phyloP scores from a whole-genome alignment of 805 yeast genomes.

The Pichia thaimueangensis region DNA sequence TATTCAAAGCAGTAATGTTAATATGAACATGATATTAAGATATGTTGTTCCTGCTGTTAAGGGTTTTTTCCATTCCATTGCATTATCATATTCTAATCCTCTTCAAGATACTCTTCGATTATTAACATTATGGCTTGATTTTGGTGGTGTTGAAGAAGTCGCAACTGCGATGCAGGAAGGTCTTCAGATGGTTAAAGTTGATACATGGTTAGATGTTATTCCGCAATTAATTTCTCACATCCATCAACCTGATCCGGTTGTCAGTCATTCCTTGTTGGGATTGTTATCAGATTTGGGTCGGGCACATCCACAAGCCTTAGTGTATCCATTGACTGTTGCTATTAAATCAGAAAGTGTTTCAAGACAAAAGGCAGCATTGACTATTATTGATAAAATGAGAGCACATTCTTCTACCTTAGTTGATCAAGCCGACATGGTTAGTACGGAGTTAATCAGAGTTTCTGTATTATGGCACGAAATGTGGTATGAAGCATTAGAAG shows the following conservation, averaged over 20 bases:
- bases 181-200: conserved; percentile 78
- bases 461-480: conserved; percentile 97
- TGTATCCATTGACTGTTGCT: conserved; percentile 93
- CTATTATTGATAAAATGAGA: conserved; percentile 88
- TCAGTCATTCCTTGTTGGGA: conserved; percentile 72
- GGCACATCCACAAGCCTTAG: conserved; percentile 95
- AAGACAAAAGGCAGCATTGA: conserved; percentile 85
- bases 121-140: conserved; percentile 90
- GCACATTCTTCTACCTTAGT: conserved; percentile 79
- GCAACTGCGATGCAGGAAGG: conserved; percentile 89
- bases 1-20: conserved; percentile 20
- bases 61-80: conserved; percentile 93
- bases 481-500: conserved; percentile 97
- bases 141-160: conserved; percentile 90
- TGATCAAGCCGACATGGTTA: conserved; percentile 90
- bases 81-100: conserved; percentile 79
- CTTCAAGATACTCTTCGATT: conserved; percentile 88
- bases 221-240: conserved; percentile 95
- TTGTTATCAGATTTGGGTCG: conserved; percentile 82
- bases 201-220: conserved; percentile 90
- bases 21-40: conserved; percentile 59
- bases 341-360: conserved; percentile 87
- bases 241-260: conserved; percentile 87
- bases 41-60: conserved; percentile 95
- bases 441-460: conserved; percentile 86